These are phyloP conservation scores for Talaromyces adpressus DNA, from an alignment of 495 filamentous ascomycete species.

Conservation along the genomic window DNA sequence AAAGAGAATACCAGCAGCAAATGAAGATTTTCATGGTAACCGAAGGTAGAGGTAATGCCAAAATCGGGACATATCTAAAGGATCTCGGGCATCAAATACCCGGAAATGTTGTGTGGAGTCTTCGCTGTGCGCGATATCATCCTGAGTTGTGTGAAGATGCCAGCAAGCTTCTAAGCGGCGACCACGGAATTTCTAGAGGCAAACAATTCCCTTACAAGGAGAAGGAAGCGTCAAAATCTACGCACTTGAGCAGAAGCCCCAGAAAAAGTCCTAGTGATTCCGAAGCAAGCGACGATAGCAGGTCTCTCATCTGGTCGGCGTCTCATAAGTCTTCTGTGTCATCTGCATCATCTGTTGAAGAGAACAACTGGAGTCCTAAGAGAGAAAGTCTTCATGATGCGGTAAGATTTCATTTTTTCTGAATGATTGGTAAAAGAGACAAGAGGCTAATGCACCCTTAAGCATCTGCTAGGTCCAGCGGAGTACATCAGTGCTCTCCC, in stretches of 20 bases:
- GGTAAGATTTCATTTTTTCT: background rate
- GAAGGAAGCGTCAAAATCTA: background rate
- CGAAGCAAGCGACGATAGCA: background rate
- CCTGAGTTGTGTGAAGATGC: conserved; percentile 13
- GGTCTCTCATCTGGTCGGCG: background rate
- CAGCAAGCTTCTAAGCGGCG: background rate
- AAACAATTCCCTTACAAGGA: background rate
- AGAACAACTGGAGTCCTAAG: background rate
- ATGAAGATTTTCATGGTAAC: conserved; percentile 10
- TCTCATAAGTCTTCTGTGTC: background rate
- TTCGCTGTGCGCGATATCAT: conserved; percentile 19
- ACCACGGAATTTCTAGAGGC: background rate
- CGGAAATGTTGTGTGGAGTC: conserved; percentile 20
- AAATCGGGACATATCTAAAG: conserved; percentile 11
- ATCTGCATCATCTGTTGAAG: background rate
- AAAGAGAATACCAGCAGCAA: conserved; percentile 11
- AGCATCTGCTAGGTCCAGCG: background rate
- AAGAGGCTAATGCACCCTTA: background rate
- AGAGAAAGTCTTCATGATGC: background rate
- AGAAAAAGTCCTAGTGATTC: background rate
- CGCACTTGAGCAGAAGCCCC: background rate
- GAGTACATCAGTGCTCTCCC: background rate
- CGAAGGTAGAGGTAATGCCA: conserved; percentile 7
- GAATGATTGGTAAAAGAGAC: background rate
- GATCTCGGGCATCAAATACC: conserved; percentile 16